phyloP scores from a whole-genome alignment of 75 land plant species.

The Chamaecyparis obtusa region DNA sequence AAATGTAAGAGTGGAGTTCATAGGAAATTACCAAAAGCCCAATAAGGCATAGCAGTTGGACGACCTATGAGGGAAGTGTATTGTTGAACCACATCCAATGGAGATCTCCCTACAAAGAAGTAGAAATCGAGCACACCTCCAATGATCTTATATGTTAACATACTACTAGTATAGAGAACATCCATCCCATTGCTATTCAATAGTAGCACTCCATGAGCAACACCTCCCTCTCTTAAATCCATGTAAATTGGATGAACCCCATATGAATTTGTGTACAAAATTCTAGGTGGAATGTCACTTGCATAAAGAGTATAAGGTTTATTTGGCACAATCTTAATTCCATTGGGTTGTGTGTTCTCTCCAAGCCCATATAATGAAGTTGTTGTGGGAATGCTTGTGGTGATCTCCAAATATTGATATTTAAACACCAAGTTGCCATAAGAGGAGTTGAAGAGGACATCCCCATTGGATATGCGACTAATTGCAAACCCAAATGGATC shows the following conservation, averaged over 20 bases:
- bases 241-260: conserved; percentile 41
- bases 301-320: conserved; percentile 75
- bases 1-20: background rate
- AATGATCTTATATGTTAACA: conserved; percentile 74
- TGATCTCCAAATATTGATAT: conserved; percentile 86
- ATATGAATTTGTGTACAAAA: conserved; percentile 60
- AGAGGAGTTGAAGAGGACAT: conserved; percentile 66
- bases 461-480: conserved; percentile 51
- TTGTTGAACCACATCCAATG: conserved; percentile 76
- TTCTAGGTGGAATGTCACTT: conserved; percentile 53
- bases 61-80: conserved; percentile 74
- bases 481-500: conserved; percentile 78
- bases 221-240: conserved; percentile 43
- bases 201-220: conserved; percentile 75
- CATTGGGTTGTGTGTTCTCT: conserved; percentile 74
- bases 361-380: conserved; percentile 80
- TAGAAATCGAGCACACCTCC: conserved; percentile 93
- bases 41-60: conserved; percentile 94
- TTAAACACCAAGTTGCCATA: conserved; percentile 67
- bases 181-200: conserved; percentile 98
- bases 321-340: conserved; percentile 50
- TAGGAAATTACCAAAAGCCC: conserved; percentile 71
- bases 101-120: conserved; percentile 78
- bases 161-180: conserved; percentile 55
- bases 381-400: conserved; percentile 53